A percentile compares a stretch with the other conserved stretches of the same genome.
phyloP scores from a whole-genome alignment of 1,284 basidiomycete genomes.

The Ganoderma sp. region DNA sequence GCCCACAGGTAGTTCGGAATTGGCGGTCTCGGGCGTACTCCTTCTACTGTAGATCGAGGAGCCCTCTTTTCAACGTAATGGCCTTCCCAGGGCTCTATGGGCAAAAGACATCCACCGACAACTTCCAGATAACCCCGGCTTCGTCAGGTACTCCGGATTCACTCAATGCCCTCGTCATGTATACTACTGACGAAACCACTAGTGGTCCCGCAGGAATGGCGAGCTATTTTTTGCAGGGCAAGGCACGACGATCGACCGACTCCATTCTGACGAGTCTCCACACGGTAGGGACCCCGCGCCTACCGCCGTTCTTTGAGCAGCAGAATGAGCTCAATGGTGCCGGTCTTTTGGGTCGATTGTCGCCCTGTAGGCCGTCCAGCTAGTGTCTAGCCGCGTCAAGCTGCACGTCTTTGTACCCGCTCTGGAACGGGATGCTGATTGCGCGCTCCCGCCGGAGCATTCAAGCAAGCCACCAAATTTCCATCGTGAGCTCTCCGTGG shows the following conservation, averaged over 20 bases:
- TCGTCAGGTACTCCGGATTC: slow-evolving; percentile 1
- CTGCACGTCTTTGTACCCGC: neutral
- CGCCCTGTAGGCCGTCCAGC: slow-evolving; percentile 6
- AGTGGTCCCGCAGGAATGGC: neutral
- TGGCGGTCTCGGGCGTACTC: neutral
- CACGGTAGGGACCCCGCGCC: neutral
- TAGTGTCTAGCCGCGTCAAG: slow-evolving; percentile 4
- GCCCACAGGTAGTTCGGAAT: neutral
- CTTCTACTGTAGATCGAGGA: neutral
- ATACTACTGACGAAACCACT: neutral
- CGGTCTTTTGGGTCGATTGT: slow-evolving; percentile 7
- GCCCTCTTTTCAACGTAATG: neutral
- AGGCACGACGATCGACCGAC: neutral
- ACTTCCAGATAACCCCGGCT: neutral
- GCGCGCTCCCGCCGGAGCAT: neutral
- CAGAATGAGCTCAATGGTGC: slow-evolving; percentile 4
- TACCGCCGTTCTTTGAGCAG: slow-evolving; percentile 2
- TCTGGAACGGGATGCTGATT: neutral
- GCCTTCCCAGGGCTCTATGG: neutral
- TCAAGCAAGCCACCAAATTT: neutral
- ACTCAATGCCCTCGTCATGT: neutral
- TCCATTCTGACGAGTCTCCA: neutral
- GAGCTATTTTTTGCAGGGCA: neutral
- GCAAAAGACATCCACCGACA: neutral
- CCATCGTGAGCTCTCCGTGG: neutral